phyloP scores from a whole-genome alignment of 805 yeast genomes.

The Candida ulmi region DNA sequence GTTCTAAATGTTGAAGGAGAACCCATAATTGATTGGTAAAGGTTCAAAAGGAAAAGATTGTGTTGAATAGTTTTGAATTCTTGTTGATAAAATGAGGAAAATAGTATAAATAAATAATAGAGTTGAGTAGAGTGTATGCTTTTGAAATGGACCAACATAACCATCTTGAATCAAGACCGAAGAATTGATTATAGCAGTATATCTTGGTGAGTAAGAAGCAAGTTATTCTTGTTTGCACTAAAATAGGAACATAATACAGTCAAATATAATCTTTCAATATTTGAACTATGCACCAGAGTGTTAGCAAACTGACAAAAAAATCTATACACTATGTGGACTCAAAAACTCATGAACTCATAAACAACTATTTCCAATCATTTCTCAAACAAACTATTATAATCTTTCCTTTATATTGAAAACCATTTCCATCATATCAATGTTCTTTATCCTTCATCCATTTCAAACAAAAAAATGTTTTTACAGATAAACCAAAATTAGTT shows the following conservation, averaged over 20 bases:
- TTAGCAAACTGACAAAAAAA: constrained; percentile 65
- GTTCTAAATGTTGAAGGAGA: no score
- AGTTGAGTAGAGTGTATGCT: constrained; percentile 32
- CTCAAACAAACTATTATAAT: no score
- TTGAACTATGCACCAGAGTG: constrained; percentile 80
- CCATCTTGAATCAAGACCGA: constrained; percentile 29
- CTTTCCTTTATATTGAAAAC: no score
- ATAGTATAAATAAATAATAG: no score
- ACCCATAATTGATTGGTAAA: no score
- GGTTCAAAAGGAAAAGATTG: no score
- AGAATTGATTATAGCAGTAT: constrained; percentile 17
- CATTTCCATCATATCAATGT: no score
- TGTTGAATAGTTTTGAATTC: not conserved
- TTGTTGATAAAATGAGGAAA: not conserved
- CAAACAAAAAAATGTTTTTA: not conserved
- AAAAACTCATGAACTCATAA: not conserved
- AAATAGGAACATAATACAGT: constrained; percentile 79
- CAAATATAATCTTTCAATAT: constrained; percentile 6
- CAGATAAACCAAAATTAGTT: not conserved
- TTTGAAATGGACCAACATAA: constrained; percentile 66
- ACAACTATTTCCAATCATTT: no score
- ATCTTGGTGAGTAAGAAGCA: constrained; percentile 73
- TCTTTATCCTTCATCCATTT: no score
- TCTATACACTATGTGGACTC: constrained; percentile 7
- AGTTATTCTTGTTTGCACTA: constrained; percentile 76